phyloP scores from a whole-genome alignment of 2,329 filamentous ascomycete genomes.

The Colletotrichum echinochloae region DNA sequence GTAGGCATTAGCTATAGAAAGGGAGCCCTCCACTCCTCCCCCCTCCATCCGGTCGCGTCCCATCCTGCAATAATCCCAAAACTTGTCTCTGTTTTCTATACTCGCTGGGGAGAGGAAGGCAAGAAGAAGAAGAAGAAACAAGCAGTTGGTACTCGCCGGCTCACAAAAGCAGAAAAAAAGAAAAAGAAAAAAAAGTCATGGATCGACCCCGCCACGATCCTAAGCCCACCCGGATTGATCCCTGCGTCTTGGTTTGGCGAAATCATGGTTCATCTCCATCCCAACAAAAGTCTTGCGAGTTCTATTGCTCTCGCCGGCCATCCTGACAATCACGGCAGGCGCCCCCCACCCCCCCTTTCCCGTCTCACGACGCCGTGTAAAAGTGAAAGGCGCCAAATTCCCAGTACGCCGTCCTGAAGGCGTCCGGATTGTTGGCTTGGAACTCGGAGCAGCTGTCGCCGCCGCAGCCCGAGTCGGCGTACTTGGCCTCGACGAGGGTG shows the following conservation, averaged over 20 bases:
- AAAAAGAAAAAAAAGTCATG: constrained; percentile 1
- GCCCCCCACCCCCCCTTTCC: too few relatives aligned
- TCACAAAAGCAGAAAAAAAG: background rate
- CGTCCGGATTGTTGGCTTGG: constrained; percentile 67
- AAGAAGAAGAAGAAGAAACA: background rate
- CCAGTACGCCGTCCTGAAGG: constrained; percentile 72
- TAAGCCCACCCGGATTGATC: constrained; percentile 13
- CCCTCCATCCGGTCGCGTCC: background rate
- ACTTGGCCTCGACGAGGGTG: constrained; percentile 61
- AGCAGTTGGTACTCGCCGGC: background rate
- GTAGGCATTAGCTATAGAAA: constrained; percentile 7
- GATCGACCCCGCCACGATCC: constrained; percentile 3
- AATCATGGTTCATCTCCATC: background rate
- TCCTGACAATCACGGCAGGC: background rate
- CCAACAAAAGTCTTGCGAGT: background rate
- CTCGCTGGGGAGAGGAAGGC: background rate
- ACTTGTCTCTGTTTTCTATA: too few relatives aligned
- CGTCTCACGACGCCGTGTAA: constrained; percentile 54
- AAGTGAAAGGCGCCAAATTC: constrained; percentile 72
- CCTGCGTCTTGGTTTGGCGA: constrained; percentile 29
- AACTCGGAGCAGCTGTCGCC: constrained; percentile 65
- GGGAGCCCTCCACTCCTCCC: background rate
- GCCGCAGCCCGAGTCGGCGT: constrained; percentile 59
- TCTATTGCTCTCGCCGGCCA: background rate
- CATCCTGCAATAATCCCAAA: background rate